These are phyloP conservation scores for Ephemerocybe angulata DNA, from an alignment of 768 basidiomycete genomes.

Conservation along the genomic window DNA sequence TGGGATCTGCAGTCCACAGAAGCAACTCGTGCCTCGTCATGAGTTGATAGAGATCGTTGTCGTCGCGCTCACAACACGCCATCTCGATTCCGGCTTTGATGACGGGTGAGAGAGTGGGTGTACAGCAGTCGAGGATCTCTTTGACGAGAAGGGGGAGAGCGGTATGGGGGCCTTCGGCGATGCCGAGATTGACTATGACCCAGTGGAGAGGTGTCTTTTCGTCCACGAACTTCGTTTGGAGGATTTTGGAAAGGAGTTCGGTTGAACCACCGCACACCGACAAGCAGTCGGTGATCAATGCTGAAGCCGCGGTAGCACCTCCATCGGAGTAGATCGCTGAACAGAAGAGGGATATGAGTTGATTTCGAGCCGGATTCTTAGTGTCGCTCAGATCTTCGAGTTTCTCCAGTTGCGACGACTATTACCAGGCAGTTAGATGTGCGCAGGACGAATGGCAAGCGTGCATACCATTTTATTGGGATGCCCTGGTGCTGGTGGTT, in stretches of 20 bases:
- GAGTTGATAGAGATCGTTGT: not conserved
- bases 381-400: not conserved
- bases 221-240: not conserved
- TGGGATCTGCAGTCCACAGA: not conserved
- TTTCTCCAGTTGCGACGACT: not conserved
- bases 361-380: not conserved
- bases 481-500: no score
- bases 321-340: not conserved
- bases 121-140: not conserved
- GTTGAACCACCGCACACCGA: not conserved
- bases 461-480: no score
- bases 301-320: not conserved
- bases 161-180: not conserved
- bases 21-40: not conserved
- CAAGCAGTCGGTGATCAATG: not conserved
- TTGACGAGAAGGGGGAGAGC: not conserved
- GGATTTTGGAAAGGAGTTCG: not conserved
- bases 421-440: no score
- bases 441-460: no score
- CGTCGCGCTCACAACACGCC: not conserved
- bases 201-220: not conserved
- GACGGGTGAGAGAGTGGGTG: not conserved
- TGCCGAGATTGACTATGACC: not conserved
- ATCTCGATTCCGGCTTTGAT: not conserved
- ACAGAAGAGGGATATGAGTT: not conserved